Percentiles rank a stretch among this genome's conserved stretches.
Evolutionary conservation across 208 protist species (phyloP).

Genomic region (Leishmania lainsoni): DNA sequence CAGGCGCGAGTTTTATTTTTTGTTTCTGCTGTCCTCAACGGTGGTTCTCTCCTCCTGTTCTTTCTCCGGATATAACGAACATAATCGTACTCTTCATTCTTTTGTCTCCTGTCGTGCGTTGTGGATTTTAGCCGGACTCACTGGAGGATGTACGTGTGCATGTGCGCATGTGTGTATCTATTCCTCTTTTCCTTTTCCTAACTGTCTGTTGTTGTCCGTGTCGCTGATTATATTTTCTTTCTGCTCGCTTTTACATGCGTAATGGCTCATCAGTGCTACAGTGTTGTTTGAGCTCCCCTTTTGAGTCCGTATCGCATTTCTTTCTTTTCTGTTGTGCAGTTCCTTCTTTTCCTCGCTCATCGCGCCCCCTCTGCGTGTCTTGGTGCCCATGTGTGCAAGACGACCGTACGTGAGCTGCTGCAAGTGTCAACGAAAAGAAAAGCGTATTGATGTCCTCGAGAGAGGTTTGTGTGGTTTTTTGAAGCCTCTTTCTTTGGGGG

Average conservation of each 20-base stretch:
- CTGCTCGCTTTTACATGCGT: not conserved
- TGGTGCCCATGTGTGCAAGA: not conserved
- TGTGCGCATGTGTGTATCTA: not conserved
- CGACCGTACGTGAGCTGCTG: not conserved
- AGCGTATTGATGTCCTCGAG: too few species aligned
- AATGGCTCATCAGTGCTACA: not conserved
- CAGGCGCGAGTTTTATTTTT: too few species aligned
- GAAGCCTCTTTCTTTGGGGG: too few species aligned
- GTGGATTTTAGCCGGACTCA: not conserved
- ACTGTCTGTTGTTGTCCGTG: not conserved
- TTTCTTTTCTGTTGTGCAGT: slow-evolving; percentile 1
- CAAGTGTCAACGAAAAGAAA: not conserved
- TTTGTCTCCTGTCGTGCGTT: not conserved
- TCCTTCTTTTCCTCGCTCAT: not conserved
- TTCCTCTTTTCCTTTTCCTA: not conserved
- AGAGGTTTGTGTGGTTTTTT: too few species aligned
- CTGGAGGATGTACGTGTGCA: not conserved
- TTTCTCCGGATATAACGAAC: not conserved
- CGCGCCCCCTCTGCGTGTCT: not conserved
- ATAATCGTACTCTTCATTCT: not conserved
- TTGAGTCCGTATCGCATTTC: not conserved
- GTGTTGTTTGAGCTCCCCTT: not conserved
- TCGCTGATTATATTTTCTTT: not conserved
- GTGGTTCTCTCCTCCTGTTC: not conserved
- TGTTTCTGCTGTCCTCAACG: not conserved